A percentile compares a stretch with the other conserved stretches of the same genome.
Conservation (phyloP, 1,284 basidiomycete genomes). For the Ganoderma leucocontextum region DNA sequence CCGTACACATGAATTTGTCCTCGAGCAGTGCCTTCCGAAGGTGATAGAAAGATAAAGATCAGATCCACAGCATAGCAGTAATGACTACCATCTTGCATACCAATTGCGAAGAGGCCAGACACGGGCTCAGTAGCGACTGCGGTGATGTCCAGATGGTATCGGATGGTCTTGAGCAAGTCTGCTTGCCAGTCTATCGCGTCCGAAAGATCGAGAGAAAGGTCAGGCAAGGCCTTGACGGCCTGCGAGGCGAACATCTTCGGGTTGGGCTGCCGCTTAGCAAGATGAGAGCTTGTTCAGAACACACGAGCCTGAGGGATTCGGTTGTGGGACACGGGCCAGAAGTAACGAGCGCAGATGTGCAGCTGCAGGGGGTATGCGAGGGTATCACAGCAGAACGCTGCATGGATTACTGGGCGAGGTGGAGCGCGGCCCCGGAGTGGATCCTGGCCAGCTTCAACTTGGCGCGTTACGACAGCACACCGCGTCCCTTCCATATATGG, state of each 20-base stretch:
- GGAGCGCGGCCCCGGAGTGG: neutral
- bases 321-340: neutral
- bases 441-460: neutral
- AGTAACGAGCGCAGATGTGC: neutral
- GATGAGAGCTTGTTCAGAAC: neutral
- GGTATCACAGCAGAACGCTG: neutral
- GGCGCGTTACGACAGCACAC: neutral
- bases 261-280: neutral
- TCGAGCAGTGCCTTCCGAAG: slow-evolving; percentile 58
- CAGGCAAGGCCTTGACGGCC: slow-evolving; percentile 36
- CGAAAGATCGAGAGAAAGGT: slow-evolving; percentile 64
- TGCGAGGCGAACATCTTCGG: slow-evolving; percentile 30
- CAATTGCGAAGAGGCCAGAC: slow-evolving; percentile 76
- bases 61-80: neutral
- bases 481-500: slow-evolving; percentile 4
- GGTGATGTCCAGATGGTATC: slow-evolving; percentile 64
- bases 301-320: neutral
- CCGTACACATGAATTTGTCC: slow-evolving; percentile 74
- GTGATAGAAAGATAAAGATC: neutral
- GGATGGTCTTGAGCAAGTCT: slow-evolving; percentile 55
- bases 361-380: neutral
- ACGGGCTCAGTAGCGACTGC: slow-evolving; percentile 77
- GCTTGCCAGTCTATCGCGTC: slow-evolving; percentile 67
- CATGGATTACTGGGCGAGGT: slow-evolving; percentile 1
- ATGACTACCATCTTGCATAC: slow-evolving; percentile 45